Base-by-base conservation (phyloP, 2,329 filamentous ascomycete species). In the Trichoderma sp. region DNA sequence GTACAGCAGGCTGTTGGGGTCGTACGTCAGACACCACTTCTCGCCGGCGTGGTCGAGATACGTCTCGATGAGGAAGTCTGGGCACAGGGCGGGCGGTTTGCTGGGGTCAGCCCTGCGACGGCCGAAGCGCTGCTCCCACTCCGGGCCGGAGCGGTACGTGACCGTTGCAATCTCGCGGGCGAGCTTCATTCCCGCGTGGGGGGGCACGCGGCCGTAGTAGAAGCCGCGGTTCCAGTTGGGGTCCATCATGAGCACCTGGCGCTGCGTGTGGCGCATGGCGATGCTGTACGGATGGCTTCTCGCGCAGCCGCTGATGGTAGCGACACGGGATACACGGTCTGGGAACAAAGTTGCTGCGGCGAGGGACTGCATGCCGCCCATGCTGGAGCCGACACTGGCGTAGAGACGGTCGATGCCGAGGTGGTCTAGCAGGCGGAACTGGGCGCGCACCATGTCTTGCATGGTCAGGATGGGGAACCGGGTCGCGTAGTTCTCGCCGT, bases 171-270 rank as follows among this genome's bases (percentile, higher is more conserved):
- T 99, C 82, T 99, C 93, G 72, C 96, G 91, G 0, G 96, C 95
- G 7, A 99, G 91, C 83, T 99, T 99, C 95, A 99, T 98, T 64
- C 96, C 96, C 0, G 93, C 91, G 78, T 99, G 96, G 0, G 96
- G 96, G 2, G 96, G 96, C 7, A 99, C 90, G 55, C 86, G 84
- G 77, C 91, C 92, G 79, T 97, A 97, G 85, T 98, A 98, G 83
- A 95, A 97, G 2, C 96, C 96, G 43, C 96, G 90, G 76, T 93
- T 93, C 96, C 96, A 99, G 78, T 97, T 94, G 3, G 95, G 94
- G 78, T 99, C 96, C 92, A 98, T 98, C 95, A 99, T 98, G 62
- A 99, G 88, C 1, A 98, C 96, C 84, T 98, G 96, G 32, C 96
- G 91, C 82, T 99, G 96, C 0, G 95, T 97, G 82, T 99, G 96